phyloP scores from a whole-genome alignment of 768 basidiomycete species.

The Boletus edulis region DNA sequence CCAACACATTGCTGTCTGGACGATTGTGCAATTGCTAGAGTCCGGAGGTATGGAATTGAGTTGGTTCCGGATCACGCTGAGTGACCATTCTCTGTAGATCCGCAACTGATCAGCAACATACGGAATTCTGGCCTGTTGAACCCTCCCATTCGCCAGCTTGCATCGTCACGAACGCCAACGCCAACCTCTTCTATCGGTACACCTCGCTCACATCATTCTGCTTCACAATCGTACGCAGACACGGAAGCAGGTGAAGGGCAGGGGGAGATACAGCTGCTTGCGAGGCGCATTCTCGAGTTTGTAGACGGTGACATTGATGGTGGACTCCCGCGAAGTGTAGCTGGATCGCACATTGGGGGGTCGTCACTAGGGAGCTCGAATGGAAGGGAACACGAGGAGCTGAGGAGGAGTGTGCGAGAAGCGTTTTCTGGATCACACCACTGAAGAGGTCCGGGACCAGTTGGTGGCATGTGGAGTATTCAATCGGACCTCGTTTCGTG shows the following conservation, averaged over 20 bases:
- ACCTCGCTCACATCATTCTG: slow-evolving; percentile 67
- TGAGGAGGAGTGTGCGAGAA: slow-evolving; percentile 78
- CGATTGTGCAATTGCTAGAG: slow-evolving; percentile 94
- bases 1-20: slow-evolving; percentile 99
- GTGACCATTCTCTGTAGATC: slow-evolving; percentile 48
- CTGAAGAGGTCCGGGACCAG: slow-evolving; percentile 10
- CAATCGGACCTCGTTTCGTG: too few species aligned
- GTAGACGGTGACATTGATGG: slow-evolving; percentile 73
- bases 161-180: slow-evolving; percentile 66
- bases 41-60: slow-evolving; percentile 65
- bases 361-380: slow-evolving; percentile 63
- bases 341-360: slow-evolving; percentile 66
- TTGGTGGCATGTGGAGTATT: too few species aligned
- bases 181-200: slow-evolving; percentile 74
- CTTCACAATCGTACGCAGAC: slow-evolving; percentile 71
- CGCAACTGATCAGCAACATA: slow-evolving; percentile 87
- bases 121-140: slow-evolving; percentile 78
- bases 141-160: slow-evolving; percentile 83
- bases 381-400: slow-evolving; percentile 70
- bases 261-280: slow-evolving; percentile 86
- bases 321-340: slow-evolving; percentile 55
- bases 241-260: slow-evolving; percentile 86
- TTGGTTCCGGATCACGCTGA: background rate
- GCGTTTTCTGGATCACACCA: slow-evolving; percentile 67
- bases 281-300: slow-evolving; percentile 82